phyloP scores from a whole-genome alignment of 2,329 filamentous ascomycete genomes.

The Penicillium sp. region DNA sequence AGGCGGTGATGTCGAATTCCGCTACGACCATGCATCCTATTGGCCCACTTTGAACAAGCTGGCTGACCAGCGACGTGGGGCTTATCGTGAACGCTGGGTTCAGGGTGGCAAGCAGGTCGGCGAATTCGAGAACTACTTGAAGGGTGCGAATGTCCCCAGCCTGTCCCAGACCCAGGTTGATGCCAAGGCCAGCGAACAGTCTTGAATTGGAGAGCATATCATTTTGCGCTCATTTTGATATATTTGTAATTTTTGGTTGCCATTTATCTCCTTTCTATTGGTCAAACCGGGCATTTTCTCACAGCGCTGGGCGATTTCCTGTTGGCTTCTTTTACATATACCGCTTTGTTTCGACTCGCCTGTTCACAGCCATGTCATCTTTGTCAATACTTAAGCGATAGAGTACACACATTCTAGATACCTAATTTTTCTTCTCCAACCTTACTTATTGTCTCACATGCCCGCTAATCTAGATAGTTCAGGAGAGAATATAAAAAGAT shows the following conservation, averaged over 20 bases:
- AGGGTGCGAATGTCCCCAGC: constrained; percentile 57
- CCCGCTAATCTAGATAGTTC: neutral
- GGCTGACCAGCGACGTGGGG: constrained; percentile 63
- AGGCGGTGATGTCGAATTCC: constrained; percentile 78
- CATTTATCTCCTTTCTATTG: neutral
- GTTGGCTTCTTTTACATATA: neutral
- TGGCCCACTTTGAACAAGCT: constrained; percentile 81
- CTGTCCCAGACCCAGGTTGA: constrained; percentile 31
- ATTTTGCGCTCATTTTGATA: neutral
- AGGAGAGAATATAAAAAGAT: neutral
- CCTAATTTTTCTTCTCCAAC: neutral
- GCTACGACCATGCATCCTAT: constrained; percentile 84
- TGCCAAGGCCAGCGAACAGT: constrained; percentile 9
- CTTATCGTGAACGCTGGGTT: constrained; percentile 69
- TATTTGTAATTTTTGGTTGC: neutral
- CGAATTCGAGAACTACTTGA: constrained; percentile 83
- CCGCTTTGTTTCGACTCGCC: neutral
- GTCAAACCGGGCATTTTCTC: neutral
- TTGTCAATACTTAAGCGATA: constrained; percentile 11
- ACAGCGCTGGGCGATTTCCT: neutral
- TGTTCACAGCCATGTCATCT: constrained; percentile 10
- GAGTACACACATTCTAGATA: neutral
- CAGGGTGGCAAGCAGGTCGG: constrained; percentile 77
- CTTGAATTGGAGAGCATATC: neutral
- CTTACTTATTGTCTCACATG: neutral